A percentile compares a stretch with the other conserved stretches of the same genome.
phyloP scores from a whole-genome alignment of 2,329 filamentous ascomycete genomes.

The Beauveria varroae region DNA sequence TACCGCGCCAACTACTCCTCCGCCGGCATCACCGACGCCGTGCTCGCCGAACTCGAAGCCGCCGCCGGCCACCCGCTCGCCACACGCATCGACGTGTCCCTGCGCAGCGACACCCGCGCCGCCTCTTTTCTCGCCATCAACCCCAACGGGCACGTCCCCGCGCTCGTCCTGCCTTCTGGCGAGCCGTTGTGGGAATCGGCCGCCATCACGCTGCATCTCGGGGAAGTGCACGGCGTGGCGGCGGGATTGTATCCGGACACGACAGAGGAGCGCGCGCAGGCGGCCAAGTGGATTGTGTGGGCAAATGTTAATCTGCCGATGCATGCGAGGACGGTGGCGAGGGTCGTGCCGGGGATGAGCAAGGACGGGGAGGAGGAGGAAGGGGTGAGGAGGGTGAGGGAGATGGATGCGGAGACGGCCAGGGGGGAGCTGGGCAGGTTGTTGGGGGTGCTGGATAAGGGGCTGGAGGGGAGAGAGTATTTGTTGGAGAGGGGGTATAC shows the following conservation, averaged over 20 bases:
- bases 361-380: not conserved
- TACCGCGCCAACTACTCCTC: slow-evolving; percentile 10
- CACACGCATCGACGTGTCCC: slow-evolving; percentile 1
- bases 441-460: not conserved
- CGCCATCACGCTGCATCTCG: slow-evolving; percentile 13
- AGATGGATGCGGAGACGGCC: not conserved
- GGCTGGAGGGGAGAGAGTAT: not conserved
- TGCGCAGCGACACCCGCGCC: not conserved
- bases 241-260: not conserved
- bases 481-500: not conserved
- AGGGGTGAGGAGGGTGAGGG: not conserved
- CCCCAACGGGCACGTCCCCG: slow-evolving; percentile 13
- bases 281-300: slow-evolving; percentile 13
- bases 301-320: not conserved
- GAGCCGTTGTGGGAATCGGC: slow-evolving; percentile 12
- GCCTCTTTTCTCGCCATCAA: slow-evolving; percentile 10
- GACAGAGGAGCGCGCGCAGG: slow-evolving; percentile 5
- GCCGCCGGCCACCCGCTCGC: slow-evolving; percentile 2
- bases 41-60: slow-evolving; percentile 11
- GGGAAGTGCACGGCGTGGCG: slow-evolving; percentile 1
- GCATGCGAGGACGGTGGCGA: not conserved
- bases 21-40: slow-evolving; percentile 9
- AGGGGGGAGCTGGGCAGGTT: not conserved
- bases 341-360: not conserved
- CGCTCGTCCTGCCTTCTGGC: not conserved